These are phyloP conservation scores for Didymella lethalis DNA, from an alignment of 2,329 filamentous ascomycete species.

Conservation along the genomic window DNA sequence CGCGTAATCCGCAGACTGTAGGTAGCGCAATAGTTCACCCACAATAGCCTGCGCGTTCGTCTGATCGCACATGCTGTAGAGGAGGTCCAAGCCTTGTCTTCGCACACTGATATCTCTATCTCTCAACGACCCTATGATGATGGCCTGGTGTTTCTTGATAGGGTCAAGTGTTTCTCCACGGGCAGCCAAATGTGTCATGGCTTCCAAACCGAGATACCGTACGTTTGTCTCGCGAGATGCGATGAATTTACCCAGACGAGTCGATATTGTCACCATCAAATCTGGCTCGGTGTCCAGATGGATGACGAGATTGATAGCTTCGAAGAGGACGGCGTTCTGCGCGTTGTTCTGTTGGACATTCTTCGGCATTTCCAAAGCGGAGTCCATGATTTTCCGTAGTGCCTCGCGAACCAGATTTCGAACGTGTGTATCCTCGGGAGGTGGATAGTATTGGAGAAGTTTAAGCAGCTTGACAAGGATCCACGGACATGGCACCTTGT, in stretches of 20 bases:
- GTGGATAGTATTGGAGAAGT: constrained; percentile 93
- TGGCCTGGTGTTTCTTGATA: constrained; percentile 96
- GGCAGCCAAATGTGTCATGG: constrained; percentile 97
- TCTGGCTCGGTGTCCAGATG: constrained; percentile 94
- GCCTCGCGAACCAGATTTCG: constrained; percentile 92
- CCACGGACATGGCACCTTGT: constrained; percentile 99
- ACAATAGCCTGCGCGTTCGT: constrained; percentile 95
- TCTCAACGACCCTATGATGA: constrained; percentile 92
- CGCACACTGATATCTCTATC: constrained; percentile 97
- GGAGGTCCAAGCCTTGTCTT: constrained; percentile 89
- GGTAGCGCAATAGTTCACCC: constrained; percentile 88
- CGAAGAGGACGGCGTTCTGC: constrained; percentile 96
- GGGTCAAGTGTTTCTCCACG: constrained; percentile 93
- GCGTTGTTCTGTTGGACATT: constrained; percentile 99
- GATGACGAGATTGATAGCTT: constrained; percentile 98
- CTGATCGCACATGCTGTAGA: constrained; percentile 99
- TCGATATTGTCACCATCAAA: constrained; percentile 95
- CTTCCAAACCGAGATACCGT: constrained; percentile 91
- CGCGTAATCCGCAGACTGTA: constrained; percentile 96
- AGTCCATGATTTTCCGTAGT: constrained; percentile 86
- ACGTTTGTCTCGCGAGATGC: constrained; percentile 97
- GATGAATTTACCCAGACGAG: constrained; percentile 91
- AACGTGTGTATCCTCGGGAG: constrained; percentile 92
- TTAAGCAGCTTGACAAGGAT: constrained; percentile 94
- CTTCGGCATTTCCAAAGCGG: constrained; percentile 92